Conservation (phyloP, 2,329 filamentous ascomycete genomes). For the Erysiphe neolycopersici region DNA sequence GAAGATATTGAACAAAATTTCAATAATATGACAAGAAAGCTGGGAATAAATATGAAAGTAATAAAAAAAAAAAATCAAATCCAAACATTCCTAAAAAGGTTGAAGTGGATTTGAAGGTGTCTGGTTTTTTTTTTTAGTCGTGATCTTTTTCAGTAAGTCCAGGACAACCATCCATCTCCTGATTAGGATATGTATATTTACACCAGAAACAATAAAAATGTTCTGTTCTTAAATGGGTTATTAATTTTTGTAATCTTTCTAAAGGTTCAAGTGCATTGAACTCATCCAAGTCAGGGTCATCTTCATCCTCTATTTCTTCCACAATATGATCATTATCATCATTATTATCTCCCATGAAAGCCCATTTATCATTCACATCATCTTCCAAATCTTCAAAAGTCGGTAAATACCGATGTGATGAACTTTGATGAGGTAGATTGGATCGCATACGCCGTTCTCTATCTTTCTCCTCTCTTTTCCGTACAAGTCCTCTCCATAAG, state of each 20-base stretch:
- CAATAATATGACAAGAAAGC: too few species aligned
- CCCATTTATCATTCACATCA: slow-evolving; percentile 44
- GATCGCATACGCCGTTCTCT: slow-evolving; percentile 36
- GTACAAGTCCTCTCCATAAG: slow-evolving; percentile 52
- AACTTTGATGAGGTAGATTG: slow-evolving; percentile 28
- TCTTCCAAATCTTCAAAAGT: slow-evolving; percentile 42
- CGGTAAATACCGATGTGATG: slow-evolving; percentile 27
- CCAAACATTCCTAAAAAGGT: too few species aligned
- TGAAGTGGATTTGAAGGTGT: not conserved
- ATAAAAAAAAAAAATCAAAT: too few species aligned
- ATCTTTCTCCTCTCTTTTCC: slow-evolving; percentile 41
- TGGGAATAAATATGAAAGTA: too few species aligned
- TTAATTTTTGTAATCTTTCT: slow-evolving; percentile 38
- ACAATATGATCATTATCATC: slow-evolving; percentile 28
- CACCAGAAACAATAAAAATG: slow-evolving; percentile 91
- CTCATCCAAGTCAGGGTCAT: slow-evolving; percentile 53
- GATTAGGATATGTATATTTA: slow-evolving; percentile 54
- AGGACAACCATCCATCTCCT: slow-evolving; percentile 63
- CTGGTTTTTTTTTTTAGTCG: slow-evolving; percentile 18
- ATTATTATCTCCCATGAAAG: slow-evolving; percentile 28
- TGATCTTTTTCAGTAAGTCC: slow-evolving; percentile 68
- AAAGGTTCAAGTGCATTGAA: slow-evolving; percentile 43
- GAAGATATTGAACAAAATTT: too few species aligned
- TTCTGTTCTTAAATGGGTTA: slow-evolving; percentile 41
- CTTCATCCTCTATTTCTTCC: slow-evolving; percentile 40